Base-by-base conservation (phyloP, 1,284 basidiomycete genomes). In the Ganoderma sp. region DNA sequence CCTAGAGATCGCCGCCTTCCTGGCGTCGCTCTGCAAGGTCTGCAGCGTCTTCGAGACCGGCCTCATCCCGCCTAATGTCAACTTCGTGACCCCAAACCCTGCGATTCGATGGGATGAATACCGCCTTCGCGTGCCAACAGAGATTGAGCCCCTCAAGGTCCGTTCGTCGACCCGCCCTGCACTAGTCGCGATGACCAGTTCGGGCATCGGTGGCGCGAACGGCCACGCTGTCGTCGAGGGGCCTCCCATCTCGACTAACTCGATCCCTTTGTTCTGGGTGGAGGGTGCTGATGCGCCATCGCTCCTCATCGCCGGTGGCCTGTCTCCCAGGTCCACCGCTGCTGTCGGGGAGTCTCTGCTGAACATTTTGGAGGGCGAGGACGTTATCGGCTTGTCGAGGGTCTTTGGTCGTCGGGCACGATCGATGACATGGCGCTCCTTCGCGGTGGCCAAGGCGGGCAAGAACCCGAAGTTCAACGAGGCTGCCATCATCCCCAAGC, bases 181-280 rank as follows among this genome's bases (percentile, higher is more conserved):
- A 3, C 72, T 84, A 3, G 73, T 84, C 10, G 79, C 84, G 0
- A 79, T 85, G 28, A 75, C 77, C 0, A 81, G 83, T 70, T 82
- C 79, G 14, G 84, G 84, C 0, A 83, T 85, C 59, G 83, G 83
- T 12, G 84, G 84, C 7, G 75, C 78, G 5, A 83, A 81, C 64
- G 83, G 79, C 5, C 82, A 84, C 66, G 75, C 74, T 43, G 77
- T 84, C 17, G 45, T 84, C 5, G 78, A 84, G 72, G 72, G 74
- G 39, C 76, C 79, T 2, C 79, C 81, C 0, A 9, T 19, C 2
- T 28, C 25, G 6, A 19, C 17, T 6, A 1, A 8, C 1, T 15
- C 14, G 25, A 22, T 10, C 5, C n/a, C 45, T 2, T 3, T 50
- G 3, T 70, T 28, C 25, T 28, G 25, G 25, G 25, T 28, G 25